These are phyloP conservation scores for Metschnikowia corniflorae DNA, from an alignment of 805 yeast species.

Conservation along the genomic window DNA sequence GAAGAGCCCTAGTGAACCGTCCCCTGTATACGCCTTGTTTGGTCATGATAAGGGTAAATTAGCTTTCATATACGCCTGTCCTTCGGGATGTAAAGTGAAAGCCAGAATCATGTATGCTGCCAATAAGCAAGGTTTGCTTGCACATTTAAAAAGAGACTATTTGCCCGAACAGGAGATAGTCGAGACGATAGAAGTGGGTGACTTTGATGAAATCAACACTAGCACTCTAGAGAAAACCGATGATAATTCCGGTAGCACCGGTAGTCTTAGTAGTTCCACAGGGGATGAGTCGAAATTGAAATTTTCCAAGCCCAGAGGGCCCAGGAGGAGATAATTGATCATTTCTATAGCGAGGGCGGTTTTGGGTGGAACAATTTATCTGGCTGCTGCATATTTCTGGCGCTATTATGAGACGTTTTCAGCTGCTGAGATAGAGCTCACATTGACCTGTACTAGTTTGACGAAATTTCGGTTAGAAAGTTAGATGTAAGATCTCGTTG, in stretches of 20 bases:
- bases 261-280: neutral
- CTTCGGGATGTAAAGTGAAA: slow-evolving; percentile 83
- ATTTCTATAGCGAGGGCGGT: too few relatives aligned
- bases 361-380: too few relatives aligned
- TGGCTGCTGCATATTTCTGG: too few relatives aligned
- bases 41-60: slow-evolving; percentile 34
- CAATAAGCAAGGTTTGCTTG: slow-evolving; percentile 59
- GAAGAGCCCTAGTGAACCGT: slow-evolving; percentile 21
- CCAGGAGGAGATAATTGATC: slow-evolving; percentile 50
- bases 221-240: slow-evolving; percentile 35
- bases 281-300: slow-evolving; percentile 24
- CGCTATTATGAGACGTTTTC: too few relatives aligned
- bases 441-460: too few relatives aligned
- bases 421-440: too few relatives aligned
- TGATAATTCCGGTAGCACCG: neutral
- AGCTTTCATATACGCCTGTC: slow-evolving; percentile 81
- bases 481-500: too few relatives aligned
- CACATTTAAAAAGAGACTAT: slow-evolving; percentile 42
- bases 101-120: slow-evolving; percentile 93
- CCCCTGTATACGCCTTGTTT: slow-evolving; percentile 60
- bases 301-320: slow-evolving; percentile 65
- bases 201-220: slow-evolving; percentile 62
- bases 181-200: slow-evolving; percentile 66
- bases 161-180: slow-evolving; percentile 27
- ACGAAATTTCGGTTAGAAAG: too few relatives aligned